Evolutionary conservation across 208 protist species (phyloP), one percentile per base, ranked within the genome.

Genomic region (Leptomonas seymouri): DNA sequence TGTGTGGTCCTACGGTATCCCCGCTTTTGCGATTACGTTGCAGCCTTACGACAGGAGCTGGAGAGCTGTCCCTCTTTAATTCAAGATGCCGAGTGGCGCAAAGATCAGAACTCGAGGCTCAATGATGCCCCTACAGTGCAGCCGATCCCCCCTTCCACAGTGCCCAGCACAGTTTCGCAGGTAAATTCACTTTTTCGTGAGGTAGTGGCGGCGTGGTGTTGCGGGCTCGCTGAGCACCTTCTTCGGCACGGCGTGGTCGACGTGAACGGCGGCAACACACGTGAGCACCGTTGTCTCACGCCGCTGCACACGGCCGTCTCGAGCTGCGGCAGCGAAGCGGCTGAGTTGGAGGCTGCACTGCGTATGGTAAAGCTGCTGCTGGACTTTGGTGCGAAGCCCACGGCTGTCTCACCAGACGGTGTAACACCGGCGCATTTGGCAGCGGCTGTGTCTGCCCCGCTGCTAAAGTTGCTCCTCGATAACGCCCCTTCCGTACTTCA

Each of bases 371-470:
- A 68, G 23, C 16, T 86, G 36, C 53, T 90, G 44, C 46, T 90
- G 34, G 27, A 27, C 20, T 44, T 71, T 50, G 78, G 78, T n/a
- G 77, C 81, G 20, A 81, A 76, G 54, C 44, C 57, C 6, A 85
- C 80, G 1, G 67, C 61, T 0, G 80, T 87, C 2, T 88, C 76
- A 23, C 59, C 56, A 1, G 85, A 91, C 42, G 82, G 82, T 8
- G 85, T 91, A 18, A 84, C 85, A 0, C 76, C 85, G 2, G 65
- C 66, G 4, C 85, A 91, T 68, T 66, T 87, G 28, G 85, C 85
- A 3, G 78, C 82, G 2, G 59, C 75, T 11, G 62, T 58, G 16
- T 78, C 68, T 49, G 69, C 49, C 21, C 27, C 68, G 3, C 41
- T 76, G 9, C 57, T 80, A 45, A 56, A 44, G 41, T 21, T 50